phyloP scores from a whole-genome alignment of 208 protist species.

The Herpetomonas tarakana region DNA sequence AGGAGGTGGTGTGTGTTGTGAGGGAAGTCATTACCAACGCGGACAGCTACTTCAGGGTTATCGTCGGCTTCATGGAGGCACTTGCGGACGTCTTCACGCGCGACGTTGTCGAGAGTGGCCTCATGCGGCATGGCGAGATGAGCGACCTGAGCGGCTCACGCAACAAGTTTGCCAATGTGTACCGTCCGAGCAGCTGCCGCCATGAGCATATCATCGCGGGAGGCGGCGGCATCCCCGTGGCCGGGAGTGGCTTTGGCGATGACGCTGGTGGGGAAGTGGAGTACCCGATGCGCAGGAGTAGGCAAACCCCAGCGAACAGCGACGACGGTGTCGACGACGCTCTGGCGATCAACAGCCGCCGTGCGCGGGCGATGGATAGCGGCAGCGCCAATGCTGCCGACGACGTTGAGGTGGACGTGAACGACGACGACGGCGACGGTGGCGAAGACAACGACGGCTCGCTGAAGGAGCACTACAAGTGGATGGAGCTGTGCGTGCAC shows the following conservation, averaged over 20 bases:
- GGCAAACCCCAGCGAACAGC: background rate
- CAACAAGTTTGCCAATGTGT: background rate
- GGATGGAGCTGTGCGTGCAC: constrained; percentile 55
- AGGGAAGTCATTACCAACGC: background rate
- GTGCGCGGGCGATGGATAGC: background rate
- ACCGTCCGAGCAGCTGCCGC: background rate
- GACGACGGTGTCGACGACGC: background rate
- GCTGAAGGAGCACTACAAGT: constrained; percentile 21
- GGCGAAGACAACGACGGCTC: constrained; percentile 7
- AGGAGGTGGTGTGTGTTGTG: background rate
- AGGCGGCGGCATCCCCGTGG: background rate
- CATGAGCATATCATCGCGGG: background rate
- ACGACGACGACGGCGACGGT: background rate
- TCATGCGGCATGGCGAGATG: background rate
- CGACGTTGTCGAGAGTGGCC: background rate
- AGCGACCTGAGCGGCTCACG: background rate
- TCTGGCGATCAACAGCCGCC: background rate
- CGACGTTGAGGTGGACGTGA: background rate
- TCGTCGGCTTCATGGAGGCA: constrained; percentile 11
- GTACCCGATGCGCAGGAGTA: background rate
- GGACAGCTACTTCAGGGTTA: background rate
- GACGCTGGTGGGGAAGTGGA: background rate
- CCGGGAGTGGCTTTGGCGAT: background rate
- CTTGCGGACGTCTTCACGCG: background rate
- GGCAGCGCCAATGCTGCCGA: background rate